Percentiles rank a stretch among this genome's conserved stretches.
These are phyloP conservation scores for Dictyophora rubrovolvata DNA, from an alignment of 768 basidiomycete species.

Conservation along the genomic window DNA sequence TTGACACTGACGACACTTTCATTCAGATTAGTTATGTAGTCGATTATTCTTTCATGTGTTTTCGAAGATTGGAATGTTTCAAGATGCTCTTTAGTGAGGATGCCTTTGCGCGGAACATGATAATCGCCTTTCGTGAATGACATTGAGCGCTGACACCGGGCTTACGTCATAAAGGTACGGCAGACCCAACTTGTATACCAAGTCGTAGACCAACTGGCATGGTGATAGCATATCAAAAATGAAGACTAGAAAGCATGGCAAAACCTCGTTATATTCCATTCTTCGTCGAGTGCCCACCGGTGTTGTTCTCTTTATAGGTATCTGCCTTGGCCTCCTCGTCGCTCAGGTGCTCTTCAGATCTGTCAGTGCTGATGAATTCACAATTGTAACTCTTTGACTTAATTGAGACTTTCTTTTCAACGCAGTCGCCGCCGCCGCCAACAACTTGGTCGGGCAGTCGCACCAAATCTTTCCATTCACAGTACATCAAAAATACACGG, in stretches of 20 bases:
- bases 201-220: background rate
- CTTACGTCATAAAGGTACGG: too few species aligned
- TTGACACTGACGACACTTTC: slow-evolving; percentile 65
- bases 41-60: slow-evolving; percentile 56
- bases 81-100: slow-evolving; percentile 70
- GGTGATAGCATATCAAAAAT: background rate
- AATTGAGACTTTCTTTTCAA: slow-evolving; percentile 38
- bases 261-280: background rate
- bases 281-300: slow-evolving; percentile 36
- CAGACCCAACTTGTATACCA: background rate
- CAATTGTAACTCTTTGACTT: slow-evolving; percentile 34
- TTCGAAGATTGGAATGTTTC: slow-evolving; percentile 68
- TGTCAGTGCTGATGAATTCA: slow-evolving; percentile 16
- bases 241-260: background rate
- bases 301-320: slow-evolving; percentile 47
- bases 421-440: slow-evolving; percentile 31
- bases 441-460: slow-evolving; percentile 13
- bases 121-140: slow-evolving; percentile 20
- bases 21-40: slow-evolving; percentile 69
- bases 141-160: background rate
- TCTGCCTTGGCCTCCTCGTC: slow-evolving; percentile 50
- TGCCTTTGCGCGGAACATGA: slow-evolving; percentile 53
- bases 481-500: background rate
- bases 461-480: slow-evolving; percentile 9
- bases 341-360: slow-evolving; percentile 27